phyloP scores from a whole-genome alignment of 2,329 filamentous ascomycete genomes.

The Exserohilum turcica region DNA sequence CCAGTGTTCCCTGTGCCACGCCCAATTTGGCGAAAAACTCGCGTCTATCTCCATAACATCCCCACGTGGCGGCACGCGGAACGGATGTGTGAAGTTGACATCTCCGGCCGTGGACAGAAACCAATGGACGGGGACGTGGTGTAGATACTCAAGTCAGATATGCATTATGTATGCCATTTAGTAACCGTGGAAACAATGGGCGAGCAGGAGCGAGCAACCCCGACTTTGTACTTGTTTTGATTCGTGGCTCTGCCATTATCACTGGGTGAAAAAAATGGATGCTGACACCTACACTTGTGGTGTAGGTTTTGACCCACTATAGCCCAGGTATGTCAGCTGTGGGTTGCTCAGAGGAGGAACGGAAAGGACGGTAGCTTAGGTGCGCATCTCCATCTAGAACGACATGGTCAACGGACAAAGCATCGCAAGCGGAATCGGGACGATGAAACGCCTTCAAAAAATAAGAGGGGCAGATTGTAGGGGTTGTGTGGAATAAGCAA shows the following conservation, averaged over 20 bases:
- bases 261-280: conserved; percentile 8
- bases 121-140: neutral
- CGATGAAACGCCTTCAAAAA: neutral
- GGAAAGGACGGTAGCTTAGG: neutral
- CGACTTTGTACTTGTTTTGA: conserved; percentile 15
- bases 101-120: conserved; percentile 20
- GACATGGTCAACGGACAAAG: neutral
- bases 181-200: conserved; percentile 13
- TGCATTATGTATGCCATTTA: conserved; percentile 20
- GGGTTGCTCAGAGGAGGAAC: neutral
- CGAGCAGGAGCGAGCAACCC: conserved; percentile 30
- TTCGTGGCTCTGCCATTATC: conserved; percentile 18
- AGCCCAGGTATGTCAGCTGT: conserved; percentile 6
- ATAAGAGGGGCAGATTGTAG: conserved; percentile 1
- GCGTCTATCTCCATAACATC: conserved; percentile 19
- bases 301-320: conserved; percentile 9
- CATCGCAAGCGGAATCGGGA: neutral
- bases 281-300: neutral
- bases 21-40: conserved; percentile 9
- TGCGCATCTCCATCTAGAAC: neutral
- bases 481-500: neutral
- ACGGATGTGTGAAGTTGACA: conserved; percentile 17
- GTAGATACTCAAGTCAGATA: conserved; percentile 21
- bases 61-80: conserved; percentile 5
- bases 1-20: conserved; percentile 19